Base-by-base conservation (phyloP, 2,329 filamentous ascomycete genomes). In the Coniochaeta pulveracea region DNA sequence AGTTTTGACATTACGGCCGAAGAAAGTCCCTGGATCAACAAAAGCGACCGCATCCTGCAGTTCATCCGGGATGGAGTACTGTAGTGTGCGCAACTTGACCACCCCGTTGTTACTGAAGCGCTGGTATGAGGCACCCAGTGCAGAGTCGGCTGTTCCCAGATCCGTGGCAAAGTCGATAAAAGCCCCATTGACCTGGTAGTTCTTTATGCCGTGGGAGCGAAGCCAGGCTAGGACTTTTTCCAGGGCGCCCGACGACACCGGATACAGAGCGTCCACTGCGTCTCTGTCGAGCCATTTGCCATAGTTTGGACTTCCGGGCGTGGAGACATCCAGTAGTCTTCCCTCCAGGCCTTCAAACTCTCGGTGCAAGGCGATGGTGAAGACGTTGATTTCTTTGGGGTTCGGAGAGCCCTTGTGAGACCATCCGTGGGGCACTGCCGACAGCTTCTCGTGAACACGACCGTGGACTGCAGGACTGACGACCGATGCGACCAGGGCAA, bases 11-110 rank as follows among this genome's bases (percentile, higher is more conserved):
- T 18, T 3, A 14, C 21, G 34, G 27, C 34, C 34, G 19, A 35
- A 31, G 15, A 27, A 35, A 7, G 27, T 35, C 7, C 34, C 34
- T 4, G 34, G 34, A n/a, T 29, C 28, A 11, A 35, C 23, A 12
- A 35, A 27, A 10, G 27, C 26, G 16, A 35, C 16, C 15, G 12
- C 6, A 21, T 15, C 12, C 12, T 31, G 34, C 14, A 35, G 34
- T 10, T 31, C 21, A 16, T 35, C 27, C 6, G 34, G 34, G 27
- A 35, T 31, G 4, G 34, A 35, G 15, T 35, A 35, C 25, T 27
- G n/a, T 17, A 35, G 34, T 10, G 34, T 35, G 15, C 34, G 34
- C 8, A 35, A 27, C 34, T 35, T 35, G 19, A 27, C 26, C 12
- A 25, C 23, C 10, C 34, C 34, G 26, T 24, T 26, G 18, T 35